Evolutionary conservation across 495 filamentous ascomycete genomes (phyloP), one percentile per base, ranked within the genome.

Genomic region (Trichocladium uniseriatum): DNA sequence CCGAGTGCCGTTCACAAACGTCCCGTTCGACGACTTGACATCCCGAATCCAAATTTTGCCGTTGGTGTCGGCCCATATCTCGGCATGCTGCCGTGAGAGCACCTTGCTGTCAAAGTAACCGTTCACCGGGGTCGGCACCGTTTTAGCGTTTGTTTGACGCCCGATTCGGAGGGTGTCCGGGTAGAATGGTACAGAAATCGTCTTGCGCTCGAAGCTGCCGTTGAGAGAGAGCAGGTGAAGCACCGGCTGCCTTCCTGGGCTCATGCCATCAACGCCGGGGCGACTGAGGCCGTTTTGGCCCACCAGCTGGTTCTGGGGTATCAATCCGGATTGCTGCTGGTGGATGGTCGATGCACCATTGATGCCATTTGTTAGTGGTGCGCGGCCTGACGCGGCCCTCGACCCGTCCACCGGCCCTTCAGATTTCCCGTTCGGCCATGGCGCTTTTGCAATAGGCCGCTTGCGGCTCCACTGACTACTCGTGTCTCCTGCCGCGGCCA

Each of bases 21-120:
- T 98, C 35, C 92, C 92, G 58, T 98, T 98, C 2, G 92, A 97
- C 4, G 92, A 97, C 64, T 95, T 97, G 54, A 98, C 84, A 69
- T 98, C 92, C 29, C 89, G 81, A 57, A 98, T 97, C 81, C 82
- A 97, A 45, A 98, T 81, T 60, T 92, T 94, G 13, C 92, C 91
- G 53, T 75, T 77, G 48, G 81, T 76, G 43, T 96, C 89, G 19
- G 91, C 91, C 87, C 88, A 98, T 15, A 97, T 80, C 54, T 98
- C 92, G 14, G 92, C 92, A 68, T 98, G 92, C 65, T 95, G 90
- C 50, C 92, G 76, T 29, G 91, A 96, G 13, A 98, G 78, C 31
- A 98, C 92, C 61, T 98, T 98, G 15, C 89, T 95, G 65, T 98
- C 92, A 60, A 98, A 98, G 61, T 84, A 98, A 11, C 92, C 92